Evolutionary conservation across 2,329 filamentous ascomycete species (phyloP).

Genomic region (Arthrobotrys conoides): DNA sequence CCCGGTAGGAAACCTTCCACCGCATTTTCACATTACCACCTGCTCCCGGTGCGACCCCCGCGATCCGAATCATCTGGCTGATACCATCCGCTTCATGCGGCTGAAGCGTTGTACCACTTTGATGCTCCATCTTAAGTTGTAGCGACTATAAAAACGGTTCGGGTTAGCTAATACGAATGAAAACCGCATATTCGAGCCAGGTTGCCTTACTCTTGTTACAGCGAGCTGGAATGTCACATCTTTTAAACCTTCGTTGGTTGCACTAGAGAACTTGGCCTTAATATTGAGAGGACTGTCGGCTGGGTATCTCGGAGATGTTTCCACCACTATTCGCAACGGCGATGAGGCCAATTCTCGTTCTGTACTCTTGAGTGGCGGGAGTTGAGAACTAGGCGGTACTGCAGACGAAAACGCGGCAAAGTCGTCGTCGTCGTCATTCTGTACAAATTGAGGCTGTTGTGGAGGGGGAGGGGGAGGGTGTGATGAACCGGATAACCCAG

Average conservation of each 20-base stretch:
- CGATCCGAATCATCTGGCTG: slow-evolving; percentile 83
- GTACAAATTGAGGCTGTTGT: slow-evolving; percentile 63
- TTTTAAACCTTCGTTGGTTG: slow-evolving; percentile 77
- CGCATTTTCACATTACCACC: slow-evolving; percentile 88
- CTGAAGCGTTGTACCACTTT: slow-evolving; percentile 81
- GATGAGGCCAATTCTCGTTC: slow-evolving; percentile 79
- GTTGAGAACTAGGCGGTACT: slow-evolving; percentile 74
- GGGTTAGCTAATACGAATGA: slow-evolving; percentile 33
- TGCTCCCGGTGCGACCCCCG: slow-evolving; percentile 79
- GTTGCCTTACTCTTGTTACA: slow-evolving; percentile 82
- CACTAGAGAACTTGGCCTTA: slow-evolving; percentile 86
- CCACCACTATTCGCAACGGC: slow-evolving; percentile 79
- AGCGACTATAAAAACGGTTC: slow-evolving; percentile 71
- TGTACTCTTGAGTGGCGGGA: slow-evolving; percentile 74
- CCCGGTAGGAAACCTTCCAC: slow-evolving; percentile 86
- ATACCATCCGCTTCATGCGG: slow-evolving; percentile 82
- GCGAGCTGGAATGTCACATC: slow-evolving; percentile 92
- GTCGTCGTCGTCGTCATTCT: slow-evolving; percentile 76
- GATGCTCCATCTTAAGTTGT: slow-evolving; percentile 78
- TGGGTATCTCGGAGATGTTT: slow-evolving; percentile 73
- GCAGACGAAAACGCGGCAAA: slow-evolving; percentile 96
- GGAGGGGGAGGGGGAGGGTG: slow-evolving; percentile 66
- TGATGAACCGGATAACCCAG: slow-evolving; percentile 72
- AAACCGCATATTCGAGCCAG: slow-evolving; percentile 1
- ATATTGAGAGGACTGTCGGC: slow-evolving; percentile 75